A percentile compares a stretch with the other conserved stretches of the same genome.
Evolutionary conservation across 2,329 filamentous ascomycete genomes (phyloP).

Genomic region (Aspergillus pseudoglaucus): DNA sequence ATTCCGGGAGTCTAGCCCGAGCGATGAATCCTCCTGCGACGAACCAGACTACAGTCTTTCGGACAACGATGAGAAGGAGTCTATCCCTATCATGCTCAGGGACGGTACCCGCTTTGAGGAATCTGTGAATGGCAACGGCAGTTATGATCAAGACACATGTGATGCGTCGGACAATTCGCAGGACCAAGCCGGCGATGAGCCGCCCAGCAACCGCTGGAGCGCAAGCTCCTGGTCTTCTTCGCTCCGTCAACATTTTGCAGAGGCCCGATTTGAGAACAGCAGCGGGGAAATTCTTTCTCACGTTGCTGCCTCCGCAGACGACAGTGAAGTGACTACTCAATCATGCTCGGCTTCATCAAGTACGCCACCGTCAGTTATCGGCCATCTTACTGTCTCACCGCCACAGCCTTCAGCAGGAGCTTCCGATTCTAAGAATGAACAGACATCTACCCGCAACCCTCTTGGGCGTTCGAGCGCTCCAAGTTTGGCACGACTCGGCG

Average conservation of each 20-base stretch:
- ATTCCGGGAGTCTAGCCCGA: slow-evolving; percentile 42
- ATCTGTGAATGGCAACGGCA: slow-evolving; percentile 17
- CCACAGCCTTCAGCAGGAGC: slow-evolving; percentile 21
- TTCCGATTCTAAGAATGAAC: slow-evolving; percentile 31
- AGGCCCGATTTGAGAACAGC: slow-evolving; percentile 18
- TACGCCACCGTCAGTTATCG: slow-evolving; percentile 34
- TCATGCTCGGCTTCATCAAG: slow-evolving; percentile 30
- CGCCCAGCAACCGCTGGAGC: slow-evolving; percentile 34
- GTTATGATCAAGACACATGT: slow-evolving; percentile 23
- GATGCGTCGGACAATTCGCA: slow-evolving; percentile 15
- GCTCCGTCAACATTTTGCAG: slow-evolving; percentile 24
- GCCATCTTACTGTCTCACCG: slow-evolving; percentile 8
- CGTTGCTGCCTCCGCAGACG: slow-evolving; percentile 18
- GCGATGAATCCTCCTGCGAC: slow-evolving; percentile 31
- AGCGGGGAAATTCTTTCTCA: slow-evolving; percentile 32
- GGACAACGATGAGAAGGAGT: slow-evolving; percentile 47
- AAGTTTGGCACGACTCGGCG: slow-evolving; percentile 46
- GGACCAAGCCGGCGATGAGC: slow-evolving; percentile 14
- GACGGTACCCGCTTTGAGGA: slow-evolving; percentile 39
- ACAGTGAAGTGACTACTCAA: slow-evolving; percentile 24
- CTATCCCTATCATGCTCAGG: slow-evolving; percentile 51
- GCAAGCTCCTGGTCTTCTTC: slow-evolving; percentile 42
- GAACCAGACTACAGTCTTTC: slow-evolving; percentile 35
- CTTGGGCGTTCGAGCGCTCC: slow-evolving; percentile 45
- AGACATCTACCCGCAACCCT: slow-evolving; percentile 31